Evolutionary conservation across 768 basidiomycete species (phyloP), one percentile per base, ranked within the genome.

Genomic region (Tricholoma hemisulphureum): DNA sequence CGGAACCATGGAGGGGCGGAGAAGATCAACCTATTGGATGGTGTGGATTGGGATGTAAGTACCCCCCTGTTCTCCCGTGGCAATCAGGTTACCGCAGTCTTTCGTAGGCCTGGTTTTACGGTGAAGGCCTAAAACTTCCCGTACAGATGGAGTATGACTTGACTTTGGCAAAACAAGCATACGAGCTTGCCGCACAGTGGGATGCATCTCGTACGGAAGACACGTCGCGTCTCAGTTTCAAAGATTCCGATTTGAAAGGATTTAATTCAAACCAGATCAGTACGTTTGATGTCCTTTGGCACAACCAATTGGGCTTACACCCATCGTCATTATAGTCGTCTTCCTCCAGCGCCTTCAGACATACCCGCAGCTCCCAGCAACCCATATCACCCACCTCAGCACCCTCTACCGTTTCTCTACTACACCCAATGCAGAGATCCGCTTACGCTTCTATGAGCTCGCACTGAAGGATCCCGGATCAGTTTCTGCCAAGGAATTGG

Each of bases 271-370:
- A 88, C 63, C 93, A 95, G 69, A 91, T 84, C 63, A 77, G 91
- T 91, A 51, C 60, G 79, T 35, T 23, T 34, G 18, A 20, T 14
- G 2, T 32, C n/a, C 13, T 50, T n/a, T 26, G 32, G 24, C 20
- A 14, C 20, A 52, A 28, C 50, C 32, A 50, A 54, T 57, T 53
- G 21, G 37, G 14, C 21, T 8, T 18, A 23, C n/a, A 14, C 10
- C 14, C n/a, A 51, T 50, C 18, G 14, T 41, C 13, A 35, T 58
- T 14, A 16, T 65, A 91, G 90, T 91, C 58, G 91, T 87, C 53
- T 95, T 96, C 79, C 82, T 96, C 45, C 89, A 95, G 69, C 84
- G 83, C 43, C 79, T 96, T 5, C 83, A 88, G 60, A 73, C 83
- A n/a, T 83, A 81, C 65, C 35, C 72, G 0, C 69, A 88, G 0